Evolutionary conservation across 2,329 filamentous ascomycete species (phyloP).

Genomic region (Grosmannia serpens): DNA sequence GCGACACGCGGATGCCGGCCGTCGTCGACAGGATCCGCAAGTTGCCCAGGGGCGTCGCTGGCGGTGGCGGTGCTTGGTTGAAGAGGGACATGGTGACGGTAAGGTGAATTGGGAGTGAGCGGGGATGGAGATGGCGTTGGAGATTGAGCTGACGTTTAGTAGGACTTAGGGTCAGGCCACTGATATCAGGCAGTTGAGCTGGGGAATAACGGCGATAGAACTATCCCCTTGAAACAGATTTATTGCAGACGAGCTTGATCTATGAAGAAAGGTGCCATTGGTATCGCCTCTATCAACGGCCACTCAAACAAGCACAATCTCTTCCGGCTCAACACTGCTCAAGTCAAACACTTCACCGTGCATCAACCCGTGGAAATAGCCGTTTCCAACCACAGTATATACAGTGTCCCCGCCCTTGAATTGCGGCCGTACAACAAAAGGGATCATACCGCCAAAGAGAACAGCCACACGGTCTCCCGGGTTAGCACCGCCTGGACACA

Average conservation of each 20-base stretch:
- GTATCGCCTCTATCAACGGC: no score
- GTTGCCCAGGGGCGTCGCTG: conserved; percentile 36
- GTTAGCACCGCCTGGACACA: not conserved
- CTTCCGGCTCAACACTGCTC: not conserved
- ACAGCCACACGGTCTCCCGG: not conserved
- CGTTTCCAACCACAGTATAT: not conserved
- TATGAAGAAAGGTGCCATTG: no score
- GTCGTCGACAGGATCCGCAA: conserved; percentile 39
- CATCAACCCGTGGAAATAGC: not conserved
- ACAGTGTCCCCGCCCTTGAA: not conserved
- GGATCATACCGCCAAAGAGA: not conserved
- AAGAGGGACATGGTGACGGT: conserved; percentile 3
- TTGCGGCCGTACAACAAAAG: not conserved
- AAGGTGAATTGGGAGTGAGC: not conserved
- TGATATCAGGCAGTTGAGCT: not conserved
- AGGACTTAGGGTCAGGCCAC: not conserved
- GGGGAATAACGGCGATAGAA: not conserved
- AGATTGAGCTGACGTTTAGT: not conserved
- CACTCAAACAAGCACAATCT: not conserved
- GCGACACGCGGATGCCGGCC: conserved; percentile 39
- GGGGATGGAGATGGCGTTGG: no score
- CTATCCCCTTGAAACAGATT: no score
- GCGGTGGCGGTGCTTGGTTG: not conserved
- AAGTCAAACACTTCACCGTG: not conserved
- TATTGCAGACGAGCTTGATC: no score